These are phyloP conservation scores for Globisporangium middletonii DNA, from an alignment of 352 stramenopile genomes.

Conservation along the genomic window DNA sequence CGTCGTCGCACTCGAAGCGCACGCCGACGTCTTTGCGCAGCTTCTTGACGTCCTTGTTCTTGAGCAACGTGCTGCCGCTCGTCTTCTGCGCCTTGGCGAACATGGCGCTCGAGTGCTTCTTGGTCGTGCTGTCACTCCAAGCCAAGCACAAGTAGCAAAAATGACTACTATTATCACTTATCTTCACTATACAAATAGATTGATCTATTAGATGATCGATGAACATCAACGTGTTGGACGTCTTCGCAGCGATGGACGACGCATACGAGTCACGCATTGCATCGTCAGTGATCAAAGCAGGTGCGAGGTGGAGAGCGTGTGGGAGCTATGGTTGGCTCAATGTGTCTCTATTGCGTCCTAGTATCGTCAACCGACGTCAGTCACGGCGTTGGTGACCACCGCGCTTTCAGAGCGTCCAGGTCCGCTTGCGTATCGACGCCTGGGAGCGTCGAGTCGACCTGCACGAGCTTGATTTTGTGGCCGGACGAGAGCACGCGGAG, in stretches of 20 bases:
- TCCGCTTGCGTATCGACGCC: conserved; percentile 70
- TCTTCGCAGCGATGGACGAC: no score
- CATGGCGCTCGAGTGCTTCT: no score
- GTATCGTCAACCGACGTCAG: neutral
- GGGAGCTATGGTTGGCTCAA: no score
- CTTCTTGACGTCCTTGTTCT: conserved; percentile 86
- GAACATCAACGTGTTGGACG: no score
- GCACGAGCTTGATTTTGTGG: conserved; percentile 61
- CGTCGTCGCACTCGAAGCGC: conserved; percentile 29
- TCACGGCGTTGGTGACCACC: conserved; percentile 8
- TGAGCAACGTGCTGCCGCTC: conserved; percentile 75
- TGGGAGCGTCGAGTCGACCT: conserved; percentile 52
- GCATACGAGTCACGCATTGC: no score
- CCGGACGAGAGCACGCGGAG: conserved; percentile 77
- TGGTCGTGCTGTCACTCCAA: neutral
- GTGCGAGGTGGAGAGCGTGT: no score
- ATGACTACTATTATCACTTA: neutral
- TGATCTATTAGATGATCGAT: neutral
- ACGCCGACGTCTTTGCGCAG: conserved; percentile 52
- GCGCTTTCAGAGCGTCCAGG: conserved; percentile 41
- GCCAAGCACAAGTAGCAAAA: neutral
- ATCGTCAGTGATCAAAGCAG: no score
- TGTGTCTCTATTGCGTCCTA: neutral
- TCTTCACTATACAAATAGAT: neutral
- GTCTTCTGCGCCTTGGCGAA: conserved; percentile 76